Base-by-base conservation (phyloP, 768 basidiomycete genomes). In the Candolleomyces aberdarensis region DNA sequence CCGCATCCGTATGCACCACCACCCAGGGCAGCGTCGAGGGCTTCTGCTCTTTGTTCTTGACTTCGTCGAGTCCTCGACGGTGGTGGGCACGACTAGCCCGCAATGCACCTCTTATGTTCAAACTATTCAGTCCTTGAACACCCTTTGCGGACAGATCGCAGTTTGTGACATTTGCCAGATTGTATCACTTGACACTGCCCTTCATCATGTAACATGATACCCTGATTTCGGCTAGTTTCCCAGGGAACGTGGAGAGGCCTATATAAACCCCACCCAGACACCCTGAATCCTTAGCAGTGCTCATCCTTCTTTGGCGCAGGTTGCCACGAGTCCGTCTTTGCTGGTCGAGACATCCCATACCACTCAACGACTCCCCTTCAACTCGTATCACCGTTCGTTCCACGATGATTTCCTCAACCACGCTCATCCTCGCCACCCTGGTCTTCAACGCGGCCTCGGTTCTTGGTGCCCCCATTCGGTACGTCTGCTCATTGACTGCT, bases 251-350 rank as follows among this genome's bases (percentile, higher is more conserved):
- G 13, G 51, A 46, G 14, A 32, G 29, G 56, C 20, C 58, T 77
- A 77, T 78, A 77, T 71, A 77, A 76, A 41, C 66, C 47, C 49
- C 58, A 44, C 46, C 53, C 22, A 7, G 49, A 57, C 61, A 64
- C 53, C 13, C 54, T 60, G 64, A 68, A 67, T 74, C 76, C 65
- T 71, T 64, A 78, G 78, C 78, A 76, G 78, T 77, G 77, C 78
- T 78, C 78, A 72, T 71, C 67, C 69, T 73, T 75, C 75, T 75
- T 75, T 69, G 76, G 77, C 71, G 73, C 73, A 74, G 77, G 77
- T 78, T 76, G 76, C 78, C 76, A 73, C 72, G 64, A 77, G 71
- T 75, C 71, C 61, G 70, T 64, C 63, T 69, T 76, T 69, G 72
- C 76, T 70, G 76, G 77, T 76, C 72, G 76, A 76, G 72, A 67